Percentiles rank a stretch among this genome's conserved stretches.
Conservation (phyloP, 805 yeast species). For the Candida xiaguanensis region DNA sequence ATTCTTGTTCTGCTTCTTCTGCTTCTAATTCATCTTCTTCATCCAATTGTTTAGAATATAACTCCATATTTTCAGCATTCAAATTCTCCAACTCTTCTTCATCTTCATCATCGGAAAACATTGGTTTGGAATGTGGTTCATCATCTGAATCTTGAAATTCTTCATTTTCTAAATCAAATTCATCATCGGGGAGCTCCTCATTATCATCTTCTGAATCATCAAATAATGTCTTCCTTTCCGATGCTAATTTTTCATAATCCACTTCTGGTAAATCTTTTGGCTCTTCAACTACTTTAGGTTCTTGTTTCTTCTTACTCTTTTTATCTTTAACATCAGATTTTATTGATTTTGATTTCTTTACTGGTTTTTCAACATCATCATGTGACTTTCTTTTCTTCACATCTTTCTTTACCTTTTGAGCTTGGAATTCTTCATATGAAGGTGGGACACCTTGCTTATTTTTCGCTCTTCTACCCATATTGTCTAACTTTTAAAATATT, state of each 20-base stretch:
- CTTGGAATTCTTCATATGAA: conserved; percentile 74
- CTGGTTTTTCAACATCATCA: conserved; percentile 8
- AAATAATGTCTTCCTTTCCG: conserved; percentile 71
- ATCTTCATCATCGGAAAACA: conserved; percentile 77
- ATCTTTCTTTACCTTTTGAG: conserved; percentile 39
- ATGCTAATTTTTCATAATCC: conserved; percentile 55
- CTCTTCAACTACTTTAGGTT: conserved; percentile 21
- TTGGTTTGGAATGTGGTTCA: conserved; percentile 56
- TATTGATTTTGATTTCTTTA: conserved; percentile 9
- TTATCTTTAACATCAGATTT: conserved; percentile 9
- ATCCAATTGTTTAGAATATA: conserved; percentile 64
- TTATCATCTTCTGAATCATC: conserved; percentile 63
- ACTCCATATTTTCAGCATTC: conserved; percentile 82
- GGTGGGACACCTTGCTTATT: conserved; percentile 95
- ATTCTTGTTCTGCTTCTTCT: conserved; percentile 49
- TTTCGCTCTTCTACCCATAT: conserved; percentile 90
- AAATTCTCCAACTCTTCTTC: conserved; percentile 58
- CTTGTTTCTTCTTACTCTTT: conserved; percentile 20
- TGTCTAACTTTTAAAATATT: conserved; percentile 1
- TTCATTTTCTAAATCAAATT: conserved; percentile 32
- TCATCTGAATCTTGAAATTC: conserved; percentile 54
- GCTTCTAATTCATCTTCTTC: conserved; percentile 48
- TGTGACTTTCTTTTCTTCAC: conserved; percentile 25
- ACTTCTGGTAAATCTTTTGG: conserved; percentile 58
- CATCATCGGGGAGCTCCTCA: conserved; percentile 39